Base-by-base conservation (phyloP, 2,329 filamentous ascomycete genomes). In the Tolypocladium guangdongense region DNA sequence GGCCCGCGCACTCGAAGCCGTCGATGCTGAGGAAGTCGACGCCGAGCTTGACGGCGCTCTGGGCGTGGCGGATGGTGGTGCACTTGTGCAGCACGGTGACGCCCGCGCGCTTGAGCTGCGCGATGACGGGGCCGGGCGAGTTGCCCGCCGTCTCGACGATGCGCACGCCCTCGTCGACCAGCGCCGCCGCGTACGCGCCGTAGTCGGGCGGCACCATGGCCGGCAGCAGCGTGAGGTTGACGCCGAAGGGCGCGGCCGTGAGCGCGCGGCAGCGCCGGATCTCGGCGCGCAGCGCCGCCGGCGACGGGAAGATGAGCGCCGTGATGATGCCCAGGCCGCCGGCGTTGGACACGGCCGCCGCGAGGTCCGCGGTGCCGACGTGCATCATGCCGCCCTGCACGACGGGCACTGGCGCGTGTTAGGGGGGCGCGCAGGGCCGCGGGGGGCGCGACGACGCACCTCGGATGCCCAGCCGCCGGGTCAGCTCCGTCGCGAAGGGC, bases 21-120 rank as follows among this genome's bases (percentile, higher is more conserved):
- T 99, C 93, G 62, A 99, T 97, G 60, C 86, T 91, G 54, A 99
- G 74, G 72, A 99, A 97, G 71, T 99, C 93, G 5, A 96, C 93
- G 58, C 93, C 93, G 39, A 97, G 83, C 72, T 95, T 96, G 55
- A 95, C 80, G 49, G 93, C 93, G 59, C 87, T 90, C 69, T 90
- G 82, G 22, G 93, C 93, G 68, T 99, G 93, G 53, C 90, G 78
- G 72, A 99, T 95, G 6, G 90, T 95, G 10, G 93, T 99, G 77
- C 93, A 97, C 75, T 99, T 99, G 81, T 99, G 93, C 54, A 99
- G 76, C 62, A 99, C 84, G 53, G 81, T 92, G 63, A 82, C 81
- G 54, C 83, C 83, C 7, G 85, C 87, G 56, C 80, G 80, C 75
- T 97, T 99, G 52, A 99, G 80, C 75, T 90, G 82, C 66, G 82